Percentiles rank a stretch among this genome's conserved stretches.
Evolutionary conservation across 2,329 filamentous ascomycete genomes (phyloP).

Genomic region (Cordyceps fumosorosea): DNA sequence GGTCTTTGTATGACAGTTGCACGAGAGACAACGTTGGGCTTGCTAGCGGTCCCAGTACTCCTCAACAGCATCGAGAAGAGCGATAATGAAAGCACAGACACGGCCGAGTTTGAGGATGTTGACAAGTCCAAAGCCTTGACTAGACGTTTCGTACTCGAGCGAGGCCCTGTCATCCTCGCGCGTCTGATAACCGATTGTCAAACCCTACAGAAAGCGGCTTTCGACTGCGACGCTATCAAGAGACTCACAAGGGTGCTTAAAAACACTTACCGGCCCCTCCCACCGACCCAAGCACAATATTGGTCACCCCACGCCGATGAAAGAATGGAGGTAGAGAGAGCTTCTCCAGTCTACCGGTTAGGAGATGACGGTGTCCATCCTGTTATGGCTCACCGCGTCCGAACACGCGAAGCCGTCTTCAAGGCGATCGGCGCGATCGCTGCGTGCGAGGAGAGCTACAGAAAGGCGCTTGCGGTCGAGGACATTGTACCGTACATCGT

Average conservation of each 20-base stretch:
- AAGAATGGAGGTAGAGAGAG: conserved; percentile 27
- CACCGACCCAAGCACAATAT: conserved; percentile 25
- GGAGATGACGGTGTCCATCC: conserved; percentile 57
- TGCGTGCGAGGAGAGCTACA: conserved; percentile 73
- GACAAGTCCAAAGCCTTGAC: conserved; percentile 30
- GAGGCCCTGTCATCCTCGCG: conserved; percentile 68
- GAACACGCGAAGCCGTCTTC: conserved; percentile 67
- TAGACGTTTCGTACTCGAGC: conserved; percentile 50
- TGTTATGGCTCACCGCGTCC: conserved; percentile 61
- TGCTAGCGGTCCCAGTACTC: conserved; percentile 64
- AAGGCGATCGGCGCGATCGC: conserved; percentile 77
- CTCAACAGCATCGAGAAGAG: conserved; percentile 50
- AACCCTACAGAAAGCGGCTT: conserved; percentile 73
- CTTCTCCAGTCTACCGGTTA: conserved; percentile 39
- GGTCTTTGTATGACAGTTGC: conserved; percentile 54
- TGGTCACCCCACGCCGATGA: conserved; percentile 34
- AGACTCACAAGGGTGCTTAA: conserved; percentile 43
- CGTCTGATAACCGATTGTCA: conserved; percentile 73
- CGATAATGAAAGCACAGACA: conserved; percentile 39
- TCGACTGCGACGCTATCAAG: conserved; percentile 52
- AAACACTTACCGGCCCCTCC: conserved; percentile 42
- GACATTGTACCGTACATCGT: conserved; percentile 78
- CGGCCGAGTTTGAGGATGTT: conserved; percentile 38
- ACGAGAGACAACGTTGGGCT: conserved; percentile 57
- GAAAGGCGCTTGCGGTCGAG: conserved; percentile 74